Base-by-base conservation (phyloP, 495 filamentous ascomycete species). In the Penicillium desertorum region DNA sequence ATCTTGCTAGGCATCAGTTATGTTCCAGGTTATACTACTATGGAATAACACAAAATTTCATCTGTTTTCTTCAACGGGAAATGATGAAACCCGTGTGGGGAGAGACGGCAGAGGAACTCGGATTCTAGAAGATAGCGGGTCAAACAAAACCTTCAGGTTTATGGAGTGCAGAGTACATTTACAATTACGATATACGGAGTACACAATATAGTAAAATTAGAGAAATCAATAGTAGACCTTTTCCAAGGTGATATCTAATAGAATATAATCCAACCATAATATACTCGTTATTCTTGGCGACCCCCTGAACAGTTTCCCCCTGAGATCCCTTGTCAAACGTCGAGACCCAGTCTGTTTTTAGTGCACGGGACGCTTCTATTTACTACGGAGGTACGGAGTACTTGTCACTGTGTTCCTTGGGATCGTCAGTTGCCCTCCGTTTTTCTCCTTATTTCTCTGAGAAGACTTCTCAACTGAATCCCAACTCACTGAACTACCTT, bases 381-480 rank as follows among this genome's bases (percentile, higher is more conserved):
- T 43, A 59, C 23, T 25, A n/a, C n/a, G n/a, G n/a, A n/a, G n/a
- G n/a, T n/a, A 22, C 22, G 22, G 22, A 22, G 22, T 22, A 6
- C 51, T 55, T 55, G 32, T 55, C 43, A 54, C 45, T 29, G 27
- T 29, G 29, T 49, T 8, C 45, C 27, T 46, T 64, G 61, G 48
- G 66, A 68, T 68, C 66, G 66, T 68, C 66, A 66, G 65, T 54
- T 27, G 43, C 42, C 29, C 51, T 60, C 22, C 10, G 16, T 42
- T 36, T 60, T 65, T 62, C 62, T 66, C 37, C 51, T 60, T 46
- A 25, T 58, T 29, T 23, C 46, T 45, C 45, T 30, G 23, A 25
- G 23, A 25, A 25, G 23, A 25, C 44, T 32, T 17, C 41, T 10
- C 42, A 44, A 46, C 17, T 48, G 45, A 48, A 20, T 6, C 3